A percentile compares a stretch with the other conserved stretches of the same genome.
These are phyloP conservation scores for Oryza rufipogon DNA, from an alignment of 176 grass and related monocot species.

Conservation along the genomic window DNA sequence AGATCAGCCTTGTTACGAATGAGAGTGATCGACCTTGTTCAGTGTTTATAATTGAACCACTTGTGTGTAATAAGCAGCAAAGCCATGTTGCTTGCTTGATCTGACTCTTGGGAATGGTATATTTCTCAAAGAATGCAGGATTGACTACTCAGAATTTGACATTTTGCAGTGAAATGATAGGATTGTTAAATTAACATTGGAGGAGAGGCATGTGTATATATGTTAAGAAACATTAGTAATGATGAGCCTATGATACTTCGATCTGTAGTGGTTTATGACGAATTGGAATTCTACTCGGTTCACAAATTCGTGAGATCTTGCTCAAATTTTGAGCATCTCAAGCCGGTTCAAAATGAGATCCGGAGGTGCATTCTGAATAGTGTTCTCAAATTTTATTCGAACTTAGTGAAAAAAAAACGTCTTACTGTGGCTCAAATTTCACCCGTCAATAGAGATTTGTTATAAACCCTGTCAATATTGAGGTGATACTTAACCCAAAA, in stretches of 20 bases:
- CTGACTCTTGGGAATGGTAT: slow-evolving; percentile 3
- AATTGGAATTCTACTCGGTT: background rate
- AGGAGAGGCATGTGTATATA: background rate
- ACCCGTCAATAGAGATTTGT: too few species aligned
- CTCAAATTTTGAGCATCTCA: too few species aligned
- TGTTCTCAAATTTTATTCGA: too few species aligned
- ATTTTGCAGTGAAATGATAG: background rate
- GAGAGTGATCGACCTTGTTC: slow-evolving; percentile 1
- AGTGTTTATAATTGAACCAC: background rate
- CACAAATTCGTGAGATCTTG: too few species aligned
- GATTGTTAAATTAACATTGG: background rate
- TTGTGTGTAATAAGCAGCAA: slow-evolving; percentile 20
- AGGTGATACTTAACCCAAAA: too few species aligned
- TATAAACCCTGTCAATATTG: too few species aligned
- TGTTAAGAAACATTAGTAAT: background rate
- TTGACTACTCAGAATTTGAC: background rate
- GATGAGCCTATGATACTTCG: background rate
- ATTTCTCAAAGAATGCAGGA: background rate
- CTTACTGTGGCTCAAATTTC: too few species aligned
- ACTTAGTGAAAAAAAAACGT: too few species aligned
- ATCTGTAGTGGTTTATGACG: background rate
- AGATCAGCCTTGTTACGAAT: slow-evolving; percentile 16
- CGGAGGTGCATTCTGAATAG: too few species aligned
- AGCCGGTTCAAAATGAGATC: too few species aligned
- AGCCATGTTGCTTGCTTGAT: background rate